phyloP scores from a whole-genome alignment of 1,284 basidiomycete species.

The Cronartium ribicola region DNA sequence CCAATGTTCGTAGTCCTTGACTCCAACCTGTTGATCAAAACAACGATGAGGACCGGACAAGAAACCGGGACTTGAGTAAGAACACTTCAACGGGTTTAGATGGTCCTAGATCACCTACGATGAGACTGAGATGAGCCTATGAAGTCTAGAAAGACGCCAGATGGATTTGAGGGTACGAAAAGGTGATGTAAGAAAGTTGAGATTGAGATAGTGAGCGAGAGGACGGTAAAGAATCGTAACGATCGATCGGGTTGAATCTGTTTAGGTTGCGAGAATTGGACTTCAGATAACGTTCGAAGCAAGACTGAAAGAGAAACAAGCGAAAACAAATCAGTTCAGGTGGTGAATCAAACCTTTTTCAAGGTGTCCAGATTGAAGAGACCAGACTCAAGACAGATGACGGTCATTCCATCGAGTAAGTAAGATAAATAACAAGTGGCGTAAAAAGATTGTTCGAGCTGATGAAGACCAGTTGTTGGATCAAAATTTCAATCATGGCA shows the following conservation, averaged over 20 bases:
- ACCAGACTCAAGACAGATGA: slow-evolving; percentile 12
- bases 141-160: slow-evolving; percentile 24
- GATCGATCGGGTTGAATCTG: slow-evolving; percentile 29
- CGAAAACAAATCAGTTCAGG: slow-evolving; percentile 2
- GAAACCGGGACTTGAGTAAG: no score
- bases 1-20: not conserved
- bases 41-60: no score
- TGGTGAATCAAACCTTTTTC: not conserved
- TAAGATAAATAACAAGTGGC: not conserved
- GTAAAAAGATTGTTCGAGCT: no score
- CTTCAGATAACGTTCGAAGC: slow-evolving; percentile 20
- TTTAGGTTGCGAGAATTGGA: slow-evolving; percentile 29
- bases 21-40: slow-evolving; percentile 9
- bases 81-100: no score
- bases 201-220: slow-evolving; percentile 15
- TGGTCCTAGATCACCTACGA: no score
- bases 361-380: not conserved
- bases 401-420: slow-evolving; percentile 17
- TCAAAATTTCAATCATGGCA: no score
- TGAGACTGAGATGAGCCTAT: slow-evolving; percentile 15
- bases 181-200: slow-evolving; percentile 12
- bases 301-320: not conserved
- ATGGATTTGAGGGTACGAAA: slow-evolving; percentile 5
- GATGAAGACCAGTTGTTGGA: no score
- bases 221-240: slow-evolving; percentile 16